These are phyloP conservation scores for Pythium rishiriense DNA, from an alignment of 352 stramenopile genomes.

Conservation along the genomic window DNA sequence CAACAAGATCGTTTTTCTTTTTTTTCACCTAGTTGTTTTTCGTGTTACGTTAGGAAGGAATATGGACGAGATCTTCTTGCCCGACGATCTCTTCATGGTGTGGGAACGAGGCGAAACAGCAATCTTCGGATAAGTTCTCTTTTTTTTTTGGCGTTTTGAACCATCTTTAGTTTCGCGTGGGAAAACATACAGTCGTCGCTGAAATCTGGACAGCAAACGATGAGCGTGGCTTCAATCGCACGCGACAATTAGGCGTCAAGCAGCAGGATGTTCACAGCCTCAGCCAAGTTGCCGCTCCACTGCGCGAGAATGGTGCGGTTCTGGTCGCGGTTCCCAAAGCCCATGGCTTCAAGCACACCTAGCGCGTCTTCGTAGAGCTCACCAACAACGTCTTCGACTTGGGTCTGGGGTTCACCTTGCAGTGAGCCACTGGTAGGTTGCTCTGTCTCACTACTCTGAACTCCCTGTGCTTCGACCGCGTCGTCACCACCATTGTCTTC, in stretches of 20 bases:
- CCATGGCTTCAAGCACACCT: conserved; percentile 53
- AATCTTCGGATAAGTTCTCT: neutral
- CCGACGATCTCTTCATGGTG: conserved; percentile 1
- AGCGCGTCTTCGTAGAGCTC: conserved; percentile 45
- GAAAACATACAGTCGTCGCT: neutral
- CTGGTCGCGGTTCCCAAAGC: conserved; percentile 48
- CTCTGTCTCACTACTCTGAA: neutral
- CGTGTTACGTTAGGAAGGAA: neutral
- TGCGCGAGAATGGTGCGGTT: conserved; percentile 48
- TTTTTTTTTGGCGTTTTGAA: conserved; percentile 3
- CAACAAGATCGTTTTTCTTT: neutral
- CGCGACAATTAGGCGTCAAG: conserved; percentile 26
- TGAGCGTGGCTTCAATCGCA: neutral
- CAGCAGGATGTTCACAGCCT: conserved; percentile 50
- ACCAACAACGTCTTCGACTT: conserved; percentile 19
- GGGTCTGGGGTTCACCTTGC: neutral
- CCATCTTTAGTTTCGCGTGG: too few relatives aligned
- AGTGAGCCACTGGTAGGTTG: neutral
- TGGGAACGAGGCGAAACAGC: neutral
- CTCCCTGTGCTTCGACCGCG: neutral
- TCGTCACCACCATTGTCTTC: neutral
- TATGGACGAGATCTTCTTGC: neutral
- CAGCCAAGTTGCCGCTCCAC: conserved; percentile 48
- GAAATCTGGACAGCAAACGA: neutral
- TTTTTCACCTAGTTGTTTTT: conserved; percentile 13